phyloP scores from a whole-genome alignment of 78 protist genomes.

The Parvularia atlantis region DNA sequence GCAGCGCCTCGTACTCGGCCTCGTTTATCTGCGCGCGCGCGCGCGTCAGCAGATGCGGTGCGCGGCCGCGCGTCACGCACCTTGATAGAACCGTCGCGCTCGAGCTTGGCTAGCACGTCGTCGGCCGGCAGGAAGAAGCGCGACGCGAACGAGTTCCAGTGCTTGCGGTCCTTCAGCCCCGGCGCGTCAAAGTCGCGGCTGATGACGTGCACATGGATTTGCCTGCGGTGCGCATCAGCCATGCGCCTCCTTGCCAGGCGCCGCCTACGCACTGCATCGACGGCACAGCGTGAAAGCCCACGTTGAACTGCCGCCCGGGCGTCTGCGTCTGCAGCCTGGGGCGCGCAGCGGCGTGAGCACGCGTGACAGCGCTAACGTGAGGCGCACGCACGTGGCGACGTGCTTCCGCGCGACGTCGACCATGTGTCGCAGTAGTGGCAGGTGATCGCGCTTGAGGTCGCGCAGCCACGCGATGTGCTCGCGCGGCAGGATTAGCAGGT shows the following conservation, averaged over 20 bases:
- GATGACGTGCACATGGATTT: conserved; percentile 57
- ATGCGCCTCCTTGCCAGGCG: neutral
- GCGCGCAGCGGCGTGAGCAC: too few relatives aligned
- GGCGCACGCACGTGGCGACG: too few relatives aligned
- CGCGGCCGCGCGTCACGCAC: conserved; percentile 5
- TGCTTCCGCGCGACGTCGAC: too few relatives aligned
- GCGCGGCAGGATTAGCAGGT: too few relatives aligned
- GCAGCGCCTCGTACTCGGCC: neutral
- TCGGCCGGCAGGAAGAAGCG: conserved; percentile 33
- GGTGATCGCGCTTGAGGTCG: too few relatives aligned
- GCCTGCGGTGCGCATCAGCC: neutral
- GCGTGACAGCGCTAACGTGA: too few relatives aligned
- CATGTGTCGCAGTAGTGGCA: too few relatives aligned
- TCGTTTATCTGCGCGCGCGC: neutral
- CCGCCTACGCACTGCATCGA: neutral
- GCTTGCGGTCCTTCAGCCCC: conserved; percentile 55
- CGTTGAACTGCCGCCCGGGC: too few relatives aligned
- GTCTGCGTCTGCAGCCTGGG: too few relatives aligned
- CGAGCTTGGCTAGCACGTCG: conserved; percentile 2
- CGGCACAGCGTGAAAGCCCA: conserved; percentile 57
- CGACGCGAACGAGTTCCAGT: conserved; percentile 68
- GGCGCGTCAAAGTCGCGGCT: conserved; percentile 45
- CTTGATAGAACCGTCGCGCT: neutral
- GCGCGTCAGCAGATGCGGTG: neutral
- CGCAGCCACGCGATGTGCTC: too few relatives aligned